These are phyloP conservation scores for Aspergillus ruber DNA, from an alignment of 2,329 filamentous ascomycete genomes.

Conservation along the genomic window DNA sequence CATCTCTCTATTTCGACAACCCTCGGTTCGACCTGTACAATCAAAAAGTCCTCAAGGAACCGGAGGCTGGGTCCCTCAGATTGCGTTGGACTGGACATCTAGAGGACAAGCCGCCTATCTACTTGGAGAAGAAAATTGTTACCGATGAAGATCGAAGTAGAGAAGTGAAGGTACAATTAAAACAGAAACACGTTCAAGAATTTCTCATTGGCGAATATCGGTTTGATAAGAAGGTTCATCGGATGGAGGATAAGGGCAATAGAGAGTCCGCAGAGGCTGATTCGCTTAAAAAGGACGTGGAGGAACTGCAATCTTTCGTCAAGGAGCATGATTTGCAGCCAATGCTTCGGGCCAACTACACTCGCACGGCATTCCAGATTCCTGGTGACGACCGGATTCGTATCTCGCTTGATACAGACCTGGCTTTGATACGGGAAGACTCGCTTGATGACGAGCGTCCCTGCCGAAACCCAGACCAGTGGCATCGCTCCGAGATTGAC, in stretches of 20 bases:
- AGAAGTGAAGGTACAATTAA: constrained; percentile 76
- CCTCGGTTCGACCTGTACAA: constrained; percentile 78
- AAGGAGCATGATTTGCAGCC: constrained; percentile 72
- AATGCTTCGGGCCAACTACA: constrained; percentile 85
- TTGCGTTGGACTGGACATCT: constrained; percentile 90
- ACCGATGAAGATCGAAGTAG: constrained; percentile 68
- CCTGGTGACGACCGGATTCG: constrained; percentile 84
- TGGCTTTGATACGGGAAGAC: constrained; percentile 76
- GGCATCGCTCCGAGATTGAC: constrained; percentile 91
- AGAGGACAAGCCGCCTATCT: constrained; percentile 68
- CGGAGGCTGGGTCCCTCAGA: constrained; percentile 73
- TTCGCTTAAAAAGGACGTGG: constrained; percentile 63
- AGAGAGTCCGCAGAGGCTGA: constrained; percentile 61
- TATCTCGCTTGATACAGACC: constrained; percentile 85
- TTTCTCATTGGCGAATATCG: constrained; percentile 84
- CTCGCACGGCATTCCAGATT: constrained; percentile 92
- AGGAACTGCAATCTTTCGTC: constrained; percentile 74
- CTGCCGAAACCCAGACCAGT: constrained; percentile 78
- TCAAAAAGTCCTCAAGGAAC: constrained; percentile 70
- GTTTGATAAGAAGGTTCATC: constrained; percentile 83
- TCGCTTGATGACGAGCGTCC: constrained; percentile 74
- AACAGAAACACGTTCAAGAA: constrained; percentile 85
- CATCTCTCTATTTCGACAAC: constrained; percentile 93
- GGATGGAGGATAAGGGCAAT: constrained; percentile 71
- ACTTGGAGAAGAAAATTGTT: constrained; percentile 83